phyloP scores from a whole-genome alignment of 2,329 filamentous ascomycete species.

The Arthrobotrys musiformis region DNA sequence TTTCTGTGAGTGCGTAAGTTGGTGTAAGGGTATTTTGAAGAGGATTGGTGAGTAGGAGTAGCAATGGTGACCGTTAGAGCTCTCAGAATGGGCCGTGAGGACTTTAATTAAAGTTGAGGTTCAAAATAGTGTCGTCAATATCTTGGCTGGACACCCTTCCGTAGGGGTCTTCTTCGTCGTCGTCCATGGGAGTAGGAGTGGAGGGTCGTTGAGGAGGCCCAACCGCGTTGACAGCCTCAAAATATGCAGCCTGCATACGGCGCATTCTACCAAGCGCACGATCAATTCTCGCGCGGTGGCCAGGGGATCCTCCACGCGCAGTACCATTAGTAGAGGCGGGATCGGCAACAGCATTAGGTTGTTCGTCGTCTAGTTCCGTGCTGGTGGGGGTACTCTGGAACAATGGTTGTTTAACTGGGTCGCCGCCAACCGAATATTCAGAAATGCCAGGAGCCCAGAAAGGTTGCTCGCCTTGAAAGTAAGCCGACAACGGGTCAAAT shows the following conservation, averaged over 20 bases:
- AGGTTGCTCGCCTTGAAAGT: not conserved
- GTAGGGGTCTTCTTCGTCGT: not conserved
- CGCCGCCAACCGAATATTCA: not conserved
- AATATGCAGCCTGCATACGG: not conserved
- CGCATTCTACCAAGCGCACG: not conserved
- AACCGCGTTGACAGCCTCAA: not conserved
- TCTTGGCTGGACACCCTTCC: too few species aligned
- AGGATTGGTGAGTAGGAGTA: too few species aligned
- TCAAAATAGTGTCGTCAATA: not conserved
- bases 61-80: too few species aligned
- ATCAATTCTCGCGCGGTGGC: not conserved
- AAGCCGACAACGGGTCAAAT: not conserved
- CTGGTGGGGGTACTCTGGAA: not conserved
- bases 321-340: not conserved
- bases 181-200: not conserved
- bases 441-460: not conserved
- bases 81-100: too few species aligned
- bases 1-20: too few species aligned
- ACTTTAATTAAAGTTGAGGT: too few species aligned
- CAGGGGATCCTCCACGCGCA: not conserved
- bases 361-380: not conserved
- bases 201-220: not conserved
- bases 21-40: too few species aligned
- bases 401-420: not conserved
- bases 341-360: not conserved